Evolutionary conservation across 2,329 filamentous ascomycete species (phyloP), one percentile per base, ranked within the genome.

Genomic region (Claviceps africana): DNA sequence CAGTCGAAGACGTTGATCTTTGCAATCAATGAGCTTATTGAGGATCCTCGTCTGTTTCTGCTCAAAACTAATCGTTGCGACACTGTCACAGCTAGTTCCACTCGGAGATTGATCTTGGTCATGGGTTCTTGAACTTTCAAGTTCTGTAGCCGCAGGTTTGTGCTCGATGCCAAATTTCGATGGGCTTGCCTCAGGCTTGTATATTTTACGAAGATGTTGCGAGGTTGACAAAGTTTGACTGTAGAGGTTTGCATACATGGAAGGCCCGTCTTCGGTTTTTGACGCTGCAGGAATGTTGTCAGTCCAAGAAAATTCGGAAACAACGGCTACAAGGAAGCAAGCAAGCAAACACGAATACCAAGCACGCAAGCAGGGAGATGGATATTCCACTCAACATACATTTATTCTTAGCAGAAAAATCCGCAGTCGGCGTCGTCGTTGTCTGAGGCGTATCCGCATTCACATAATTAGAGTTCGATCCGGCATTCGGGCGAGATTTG

Each of bases 161-260:
- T 37, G 46, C n/a, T 45, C 25, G 33, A 50, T 47, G 19, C 45
- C 52, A 46, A 48, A 46, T 50, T 49, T 55, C 48, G 51, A 53
- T 52, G 11, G 51, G 44, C 48, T 49, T 51, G 40, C 31, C 33
- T 54, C 51, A 55, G 54, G 58, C 55, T 51, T 52, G 47, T 44
- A 54, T 46, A 37, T 37, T 4, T 37, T 17, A 37, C 3, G 4
- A 37, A 53, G 54, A 49, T 21, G 17, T 51, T 39, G 40, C 19
- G 47, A 44, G 5, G 46, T 40, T 35, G 37, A 33, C 22, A 28
- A 43, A 22, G 47, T 46, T 48, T 47, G 53, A 35, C n/a, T 17
- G 30, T 25, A 28, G 31, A 47, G 51, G 22, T 22, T 39, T 50
- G 53, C 75, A 68, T 78, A 78, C 75, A 75, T 72, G 68, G 72